Base-by-base conservation (phyloP, 1,284 basidiomycete species). In the Ganoderma meredithae region DNA sequence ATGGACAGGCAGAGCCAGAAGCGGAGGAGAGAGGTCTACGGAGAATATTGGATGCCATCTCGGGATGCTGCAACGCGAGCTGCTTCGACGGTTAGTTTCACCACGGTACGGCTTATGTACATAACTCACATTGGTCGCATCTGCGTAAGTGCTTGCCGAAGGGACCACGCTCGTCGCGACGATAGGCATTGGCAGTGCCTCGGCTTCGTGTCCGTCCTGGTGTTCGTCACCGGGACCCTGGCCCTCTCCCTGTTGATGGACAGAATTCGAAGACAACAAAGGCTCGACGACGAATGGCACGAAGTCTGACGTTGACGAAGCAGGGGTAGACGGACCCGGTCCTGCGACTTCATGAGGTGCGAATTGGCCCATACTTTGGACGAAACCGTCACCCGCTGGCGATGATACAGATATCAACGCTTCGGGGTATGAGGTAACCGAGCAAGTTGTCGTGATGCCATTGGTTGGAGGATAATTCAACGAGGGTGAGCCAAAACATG, bases 111-210 rank as follows among this genome's bases (percentile, higher is more conserved):
- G 7, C 10, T 19, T n/a, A 3, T 22, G 9, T 40, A n/a, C 39
- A 33, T 12, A 3, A 71, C 77, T 72, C 31, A 77, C 77, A 49
- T 77, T 75, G 36, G 74, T 75, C 2, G 74, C 75, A 25, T 76
- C 75, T 4, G 77, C 76, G 52, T 76, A 78, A 27, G 77, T 78
- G 6, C 70, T 59, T 8, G 76, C 73, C 1, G 69, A 64, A 9
- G 72, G 72, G 10, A 41, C 39, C n/a, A 60, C 40, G 40, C 13
- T 9, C 12, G 39, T 55, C 27, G 22, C 41, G 39, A 22, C 4
- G 5, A 22, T 60, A 36, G 36, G n/a, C 58, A 39, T 41, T 13
- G 58, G 19, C 17, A 5, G 27, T 33, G 7, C 3, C 10, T 27
- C 13, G 19, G 36, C 58, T 40, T 27, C 39, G 15, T 40, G 40